A percentile compares a stretch with the other conserved stretches of the same genome.
phyloP scores from a whole-genome alignment of 331 rosid genomes.

The Acacia concinna region DNA sequence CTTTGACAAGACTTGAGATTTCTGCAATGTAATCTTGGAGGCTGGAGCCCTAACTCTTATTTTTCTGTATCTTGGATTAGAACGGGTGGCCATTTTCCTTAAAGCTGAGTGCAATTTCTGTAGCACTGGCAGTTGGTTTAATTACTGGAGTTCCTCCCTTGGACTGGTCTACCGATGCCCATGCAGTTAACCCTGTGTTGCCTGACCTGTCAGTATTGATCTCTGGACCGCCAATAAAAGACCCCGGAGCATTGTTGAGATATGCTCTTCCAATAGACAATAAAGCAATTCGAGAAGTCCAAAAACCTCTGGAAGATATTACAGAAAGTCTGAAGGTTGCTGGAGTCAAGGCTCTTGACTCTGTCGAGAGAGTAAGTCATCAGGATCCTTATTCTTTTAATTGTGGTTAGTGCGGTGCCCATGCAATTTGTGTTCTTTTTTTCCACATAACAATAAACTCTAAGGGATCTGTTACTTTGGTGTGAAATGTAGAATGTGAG shows the following conservation, averaged over 20 bases:
- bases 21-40: neutral
- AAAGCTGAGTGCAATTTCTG: slow-evolving; percentile 72
- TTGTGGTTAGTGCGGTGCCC: neutral
- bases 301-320: slow-evolving; percentile 94
- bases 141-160: slow-evolving; percentile 82
- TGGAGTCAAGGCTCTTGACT: slow-evolving; percentile 89
- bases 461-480: slow-evolving; percentile 29
- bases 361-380: slow-evolving; percentile 78
- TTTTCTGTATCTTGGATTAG: slow-evolving; percentile 49
- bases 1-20: slow-evolving; percentile 15
- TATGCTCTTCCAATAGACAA: slow-evolving; percentile 90
- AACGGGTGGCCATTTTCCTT: slow-evolving; percentile 54
- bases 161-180: slow-evolving; percentile 51
- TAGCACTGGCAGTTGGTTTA: slow-evolving; percentile 77
- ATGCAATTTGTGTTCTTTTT: neutral
- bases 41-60: slow-evolving; percentile 11
- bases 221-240: slow-evolving; percentile 96
- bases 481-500: slow-evolving; percentile 66
- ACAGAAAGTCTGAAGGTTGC: slow-evolving; percentile 90
- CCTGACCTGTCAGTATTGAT: slow-evolving; percentile 80
- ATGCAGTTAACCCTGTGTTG: slow-evolving; percentile 63
- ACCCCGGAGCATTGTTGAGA: slow-evolving; percentile 91
- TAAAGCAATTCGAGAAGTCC: slow-evolving; percentile 93
- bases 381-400: slow-evolving; percentile 28
- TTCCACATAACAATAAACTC: neutral